Conservation (phyloP, 768 basidiomycete genomes). For the Phanerochaete carnosa region DNA sequence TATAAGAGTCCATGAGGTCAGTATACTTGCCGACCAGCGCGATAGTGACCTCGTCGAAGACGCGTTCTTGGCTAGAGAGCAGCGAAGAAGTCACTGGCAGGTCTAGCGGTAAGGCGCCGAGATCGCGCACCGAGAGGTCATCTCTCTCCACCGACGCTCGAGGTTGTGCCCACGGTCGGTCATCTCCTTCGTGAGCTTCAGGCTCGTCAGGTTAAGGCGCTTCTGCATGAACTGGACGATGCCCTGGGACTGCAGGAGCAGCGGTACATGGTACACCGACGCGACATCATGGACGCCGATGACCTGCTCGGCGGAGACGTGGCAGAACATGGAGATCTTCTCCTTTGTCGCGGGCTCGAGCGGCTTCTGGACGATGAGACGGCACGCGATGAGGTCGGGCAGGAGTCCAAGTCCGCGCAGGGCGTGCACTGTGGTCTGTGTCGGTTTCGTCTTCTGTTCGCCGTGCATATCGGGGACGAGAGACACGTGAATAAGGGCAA, state of each 20-base stretch:
- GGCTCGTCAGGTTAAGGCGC: conserved; percentile 66
- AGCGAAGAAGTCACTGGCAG: neutral
- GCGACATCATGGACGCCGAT: conserved; percentile 95
- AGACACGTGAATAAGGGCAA: conserved; percentile 94
- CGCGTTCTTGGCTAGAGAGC: conserved; percentile 76
- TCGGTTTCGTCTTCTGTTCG: conserved; percentile 99
- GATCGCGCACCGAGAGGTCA: conserved; percentile 69
- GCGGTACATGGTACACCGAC: conserved; percentile 95
- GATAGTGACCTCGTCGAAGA: conserved; percentile 86
- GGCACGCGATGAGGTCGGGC: conserved; percentile 91
- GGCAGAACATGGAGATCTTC: conserved; percentile 99
- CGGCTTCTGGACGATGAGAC: conserved; percentile 74
- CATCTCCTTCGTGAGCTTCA: conserved; percentile 56
- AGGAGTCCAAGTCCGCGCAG: conserved; percentile 88
- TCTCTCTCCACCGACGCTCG: conserved; percentile 73
- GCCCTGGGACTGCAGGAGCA: conserved; percentile 90
- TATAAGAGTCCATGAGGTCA: conserved; percentile 94
- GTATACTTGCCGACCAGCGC: conserved; percentile 98
- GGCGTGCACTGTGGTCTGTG: conserved; percentile 94
- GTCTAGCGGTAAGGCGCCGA: neutral
- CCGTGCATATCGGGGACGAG: conserved; percentile 99
- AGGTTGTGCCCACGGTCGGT: conserved; percentile 59
- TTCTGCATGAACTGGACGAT: conserved; percentile 81
- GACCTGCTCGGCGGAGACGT: conserved; percentile 85
- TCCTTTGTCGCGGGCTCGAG: conserved; percentile 84